Evolutionary conservation across 108 stramenopile genomes (phyloP).

Genomic region (Cyclotella distinguenda): DNA sequence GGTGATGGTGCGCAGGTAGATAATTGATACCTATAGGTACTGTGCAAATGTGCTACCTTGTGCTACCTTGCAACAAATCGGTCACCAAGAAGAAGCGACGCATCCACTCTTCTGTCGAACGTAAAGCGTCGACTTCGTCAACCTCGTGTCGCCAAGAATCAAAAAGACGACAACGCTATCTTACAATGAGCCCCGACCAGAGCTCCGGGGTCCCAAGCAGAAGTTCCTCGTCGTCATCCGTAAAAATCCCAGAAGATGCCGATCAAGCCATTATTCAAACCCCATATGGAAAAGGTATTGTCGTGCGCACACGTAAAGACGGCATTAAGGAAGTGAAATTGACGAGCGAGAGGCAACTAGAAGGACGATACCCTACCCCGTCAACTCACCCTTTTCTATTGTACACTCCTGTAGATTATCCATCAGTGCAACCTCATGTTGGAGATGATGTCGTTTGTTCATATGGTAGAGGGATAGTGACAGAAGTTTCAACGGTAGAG

Average conservation of each 20-base stretch:
- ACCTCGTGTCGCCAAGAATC: too few species aligned
- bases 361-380: not conserved
- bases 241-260: slow-evolving; percentile 49
- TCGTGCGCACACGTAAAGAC: slow-evolving; percentile 48
- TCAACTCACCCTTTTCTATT: slow-evolving; percentile 37
- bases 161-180: too few species aligned
- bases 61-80: too few species aligned
- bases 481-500: slow-evolving; percentile 2
- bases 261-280: slow-evolving; percentile 67
- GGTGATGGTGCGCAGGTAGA: too few species aligned
- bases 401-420: slow-evolving; percentile 56
- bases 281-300: slow-evolving; percentile 71
- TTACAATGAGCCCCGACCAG: too few species aligned
- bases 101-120: too few species aligned
- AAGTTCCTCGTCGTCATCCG: not conserved
- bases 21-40: too few species aligned
- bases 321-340: slow-evolving; percentile 66
- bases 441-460: slow-evolving; percentile 67
- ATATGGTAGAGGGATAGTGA: slow-evolving; percentile 65
- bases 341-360: slow-evolving; percentile 51
- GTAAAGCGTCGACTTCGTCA: too few species aligned
- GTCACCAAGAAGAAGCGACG: too few species aligned
- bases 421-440: slow-evolving; percentile 54
- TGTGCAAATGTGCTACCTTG: too few species aligned
- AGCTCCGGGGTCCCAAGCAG: too few species aligned